Evolutionary conservation across 495 filamentous ascomycete genomes (phyloP).

Genomic region (Aspergillus steynii): DNA sequence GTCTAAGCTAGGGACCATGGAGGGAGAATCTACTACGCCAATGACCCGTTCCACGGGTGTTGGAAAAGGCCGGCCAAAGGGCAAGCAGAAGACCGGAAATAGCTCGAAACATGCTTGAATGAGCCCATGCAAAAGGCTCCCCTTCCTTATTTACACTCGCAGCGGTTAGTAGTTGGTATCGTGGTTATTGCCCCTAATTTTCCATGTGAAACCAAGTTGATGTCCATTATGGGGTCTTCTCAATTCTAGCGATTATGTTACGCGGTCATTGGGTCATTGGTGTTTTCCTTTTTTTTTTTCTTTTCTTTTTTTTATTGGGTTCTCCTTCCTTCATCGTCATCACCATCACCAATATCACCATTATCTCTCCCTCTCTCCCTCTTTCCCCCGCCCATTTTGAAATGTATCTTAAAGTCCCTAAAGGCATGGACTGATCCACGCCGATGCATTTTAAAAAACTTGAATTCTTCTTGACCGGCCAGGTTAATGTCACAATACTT

Average conservation of each 20-base stretch:
- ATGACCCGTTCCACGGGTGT: constrained; percentile 20
- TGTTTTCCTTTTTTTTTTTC: constrained; percentile 16
- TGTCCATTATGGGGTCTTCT: constrained; percentile 8
- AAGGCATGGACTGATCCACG: not conserved
- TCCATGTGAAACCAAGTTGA: not conserved
- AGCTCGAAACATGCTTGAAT: constrained; percentile 10
- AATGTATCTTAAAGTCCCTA: not conserved
- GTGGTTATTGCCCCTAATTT: not conserved
- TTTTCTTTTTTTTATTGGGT: constrained; percentile 14
- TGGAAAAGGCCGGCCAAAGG: constrained; percentile 39
- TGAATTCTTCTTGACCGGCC: not conserved
- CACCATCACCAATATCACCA: too few relatives aligned
- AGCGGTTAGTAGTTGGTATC: not conserved
- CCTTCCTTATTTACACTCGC: constrained; percentile 1
- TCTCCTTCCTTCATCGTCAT: not conserved
- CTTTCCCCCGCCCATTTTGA: not conserved
- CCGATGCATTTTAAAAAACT: constrained; percentile 10
- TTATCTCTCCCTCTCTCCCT: too few relatives aligned
- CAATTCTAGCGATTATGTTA: constrained; percentile 30
- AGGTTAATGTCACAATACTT: not conserved
- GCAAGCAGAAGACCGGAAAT: constrained; percentile 38
- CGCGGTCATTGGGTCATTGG: constrained; percentile 23
- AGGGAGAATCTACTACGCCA: constrained; percentile 28
- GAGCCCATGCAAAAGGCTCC: not conserved
- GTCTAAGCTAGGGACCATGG: constrained; percentile 27